Evolutionary conservation across 805 yeast species (phyloP).

Genomic region (Vanderwaltozyma verrucispora): DNA sequence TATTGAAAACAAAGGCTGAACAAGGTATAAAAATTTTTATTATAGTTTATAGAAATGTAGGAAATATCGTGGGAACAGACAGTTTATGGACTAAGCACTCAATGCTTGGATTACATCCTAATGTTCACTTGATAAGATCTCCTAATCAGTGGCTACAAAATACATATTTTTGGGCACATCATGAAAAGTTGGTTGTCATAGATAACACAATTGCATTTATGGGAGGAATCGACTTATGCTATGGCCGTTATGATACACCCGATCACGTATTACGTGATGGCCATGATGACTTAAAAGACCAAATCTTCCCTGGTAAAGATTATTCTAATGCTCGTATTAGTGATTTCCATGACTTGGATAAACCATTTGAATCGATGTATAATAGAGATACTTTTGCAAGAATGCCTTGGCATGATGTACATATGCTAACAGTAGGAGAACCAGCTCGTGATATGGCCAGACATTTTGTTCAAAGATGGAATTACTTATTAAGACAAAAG

Average conservation of each 20-base stretch:
- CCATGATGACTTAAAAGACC: conserved; percentile 34
- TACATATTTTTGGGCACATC: conserved; percentile 98
- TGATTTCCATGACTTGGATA: conserved; percentile 71
- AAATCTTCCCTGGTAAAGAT: conserved; percentile 92
- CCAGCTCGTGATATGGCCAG: conserved; percentile 87
- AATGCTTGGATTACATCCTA: conserved; percentile 70
- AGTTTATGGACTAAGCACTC: conserved; percentile 93
- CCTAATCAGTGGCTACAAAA: conserved; percentile 92
- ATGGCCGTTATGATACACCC: conserved; percentile 93
- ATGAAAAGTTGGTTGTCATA: conserved; percentile 79
- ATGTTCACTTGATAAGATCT: conserved; percentile 82
- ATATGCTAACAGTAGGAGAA: conserved; percentile 90
- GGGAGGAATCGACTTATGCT: conserved; percentile 95
- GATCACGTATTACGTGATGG: conserved; percentile 89
- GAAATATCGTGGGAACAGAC: conserved; percentile 85
- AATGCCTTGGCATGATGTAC: conserved; percentile 99
- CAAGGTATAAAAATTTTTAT: conserved; percentile 92
- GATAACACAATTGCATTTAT: conserved; percentile 84
- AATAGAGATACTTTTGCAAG: conserved; percentile 74
- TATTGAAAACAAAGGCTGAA: conserved; percentile 80
- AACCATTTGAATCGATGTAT: conserved; percentile 87
- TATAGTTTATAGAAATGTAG: conserved; percentile 88
- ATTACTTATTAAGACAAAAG: conserved; percentile 82
- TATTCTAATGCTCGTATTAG: conserved; percentile 91
- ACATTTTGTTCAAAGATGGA: conserved; percentile 97